Base-by-base conservation (phyloP, 192 early-diverging fungal species). In the Diversispora eburnea region DNA sequence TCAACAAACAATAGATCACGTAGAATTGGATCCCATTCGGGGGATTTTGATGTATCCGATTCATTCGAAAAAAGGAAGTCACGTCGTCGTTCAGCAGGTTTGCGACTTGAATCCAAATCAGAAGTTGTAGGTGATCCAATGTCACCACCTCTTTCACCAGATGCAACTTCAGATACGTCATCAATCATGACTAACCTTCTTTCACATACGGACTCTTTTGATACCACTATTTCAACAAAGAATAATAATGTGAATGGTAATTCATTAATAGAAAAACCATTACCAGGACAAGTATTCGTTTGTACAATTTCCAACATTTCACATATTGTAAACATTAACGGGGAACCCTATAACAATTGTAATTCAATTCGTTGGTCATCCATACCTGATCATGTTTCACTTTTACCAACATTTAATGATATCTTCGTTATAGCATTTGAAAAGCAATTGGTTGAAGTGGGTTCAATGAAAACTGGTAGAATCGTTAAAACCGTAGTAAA, bases 371-470 rank as follows among this genome's bases (percentile, higher is more conserved):
- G 15, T 9, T 68, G 66, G 66, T 52, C 66, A 13, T 51, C 22
- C 1, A 8, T 9, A 3, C 66, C 66, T 51, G 33, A 22, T 22
- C 20, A 48, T 3, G 51, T 68, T 52, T 33, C 51, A 20, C 42
- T 68, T 25, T 54, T 68, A 52, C 66, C 48, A 43, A 68, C 33
- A 51, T 48, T 51, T 39, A 22, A 68, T 42, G 49, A 68, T 41
- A 51, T 68, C 10, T 39, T 48, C 1, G 8, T 68, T 0, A 12
- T 68, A 49, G 20, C 20, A 22, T 68, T 68, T 68, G 33, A 52
- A 68, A 54, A 15, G 0, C 45, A 17, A 49, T 20, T 15, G 3
- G 20, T 68, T 52, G 66, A 68, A 68, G 19, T 68, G 1, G 66
- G 20, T 51, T 68, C 66, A 51, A 33, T 68, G 25, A 68, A 54